Evolutionary conservation across 106 monocot species (phyloP).

Genomic region (Acorus calamus): DNA sequence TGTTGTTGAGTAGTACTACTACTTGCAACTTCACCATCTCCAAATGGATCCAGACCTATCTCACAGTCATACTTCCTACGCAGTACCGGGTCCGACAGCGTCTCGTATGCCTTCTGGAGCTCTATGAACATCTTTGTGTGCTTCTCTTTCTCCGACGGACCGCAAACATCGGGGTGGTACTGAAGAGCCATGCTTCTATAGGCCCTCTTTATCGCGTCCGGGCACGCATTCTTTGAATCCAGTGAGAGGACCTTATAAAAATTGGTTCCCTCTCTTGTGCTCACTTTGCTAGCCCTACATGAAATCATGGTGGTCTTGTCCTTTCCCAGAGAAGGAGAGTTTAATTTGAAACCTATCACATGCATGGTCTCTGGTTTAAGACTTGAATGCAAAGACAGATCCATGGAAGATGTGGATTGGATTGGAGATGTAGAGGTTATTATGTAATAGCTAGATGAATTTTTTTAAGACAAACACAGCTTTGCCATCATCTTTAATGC

Average conservation of each 20-base stretch:
- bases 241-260: slow-evolving; percentile 12
- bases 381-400: neutral
- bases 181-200: too few species aligned
- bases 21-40: neutral
- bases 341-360: neutral
- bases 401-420: too few species aligned
- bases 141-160: neutral
- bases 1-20: too few species aligned
- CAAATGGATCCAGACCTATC: neutral
- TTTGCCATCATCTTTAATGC: too few species aligned
- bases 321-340: too few species aligned
- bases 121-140: slow-evolving; percentile 18
- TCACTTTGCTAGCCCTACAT: slow-evolving; percentile 6
- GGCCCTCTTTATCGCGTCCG: slow-evolving; percentile 5
- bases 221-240: slow-evolving; percentile 1
- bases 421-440: too few species aligned
- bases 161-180: too few species aligned
- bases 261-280: neutral
- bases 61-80: slow-evolving; percentile 6
- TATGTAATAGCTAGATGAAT: too few species aligned
- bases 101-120: slow-evolving; percentile 22
- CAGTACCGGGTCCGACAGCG: slow-evolving; percentile 12
- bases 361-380: neutral
- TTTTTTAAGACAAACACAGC: too few species aligned
- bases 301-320: neutral